Evolutionary conservation across 2,329 filamentous ascomycete species (phyloP), one percentile per base, ranked within the genome.

Genomic region (Diaporthe velutina): DNA sequence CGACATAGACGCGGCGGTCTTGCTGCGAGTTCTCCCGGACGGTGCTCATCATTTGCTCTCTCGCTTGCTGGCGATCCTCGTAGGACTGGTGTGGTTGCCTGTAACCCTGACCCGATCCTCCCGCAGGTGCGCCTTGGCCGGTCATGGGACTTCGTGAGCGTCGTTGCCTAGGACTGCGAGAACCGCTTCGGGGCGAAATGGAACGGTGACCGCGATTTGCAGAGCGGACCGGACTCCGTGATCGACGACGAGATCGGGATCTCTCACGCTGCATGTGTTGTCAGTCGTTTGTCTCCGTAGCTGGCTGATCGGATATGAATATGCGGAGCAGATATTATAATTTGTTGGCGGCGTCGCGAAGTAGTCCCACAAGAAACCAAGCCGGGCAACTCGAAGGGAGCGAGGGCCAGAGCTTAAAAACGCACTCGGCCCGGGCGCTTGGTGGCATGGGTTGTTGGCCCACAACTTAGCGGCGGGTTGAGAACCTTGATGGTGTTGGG

Each of bases 1-100:
- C 97, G 84, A 99, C 97, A 85, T 99, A 99, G 91, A 99, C 97
- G 79, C 97, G 96, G 83, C 97, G 96, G 90, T 99, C 97, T 87
- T 99, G 97, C 85, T 98, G 97, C 77, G 97, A 98, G 60, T 94
- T 94, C 83, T 98, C 97, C 83, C 95, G 93, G 80, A 98, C 93
- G 83, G 92, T 95, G 86, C 92, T 93, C 95, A 98, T 97, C 95
- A 98, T 98, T 84, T 95, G 93, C 86, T 98, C 95, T 86, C 97
- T 96, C 81, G 94, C 93, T 77, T 90, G 92, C 77, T 91, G 88
- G 81, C 95, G 93, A 82, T 98, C 95, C 85, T 98, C 96, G 86
- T 92, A 94, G 74, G 92, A 92, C 85, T 96, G 92, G 84, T 93
- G 91, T 80, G 91, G 90, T 81, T 90, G 90, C 83, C 88, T 88